Base-by-base conservation (phyloP, 2,329 filamentous ascomycete species). In the Stachybotrys chlorohalonatus region DNA sequence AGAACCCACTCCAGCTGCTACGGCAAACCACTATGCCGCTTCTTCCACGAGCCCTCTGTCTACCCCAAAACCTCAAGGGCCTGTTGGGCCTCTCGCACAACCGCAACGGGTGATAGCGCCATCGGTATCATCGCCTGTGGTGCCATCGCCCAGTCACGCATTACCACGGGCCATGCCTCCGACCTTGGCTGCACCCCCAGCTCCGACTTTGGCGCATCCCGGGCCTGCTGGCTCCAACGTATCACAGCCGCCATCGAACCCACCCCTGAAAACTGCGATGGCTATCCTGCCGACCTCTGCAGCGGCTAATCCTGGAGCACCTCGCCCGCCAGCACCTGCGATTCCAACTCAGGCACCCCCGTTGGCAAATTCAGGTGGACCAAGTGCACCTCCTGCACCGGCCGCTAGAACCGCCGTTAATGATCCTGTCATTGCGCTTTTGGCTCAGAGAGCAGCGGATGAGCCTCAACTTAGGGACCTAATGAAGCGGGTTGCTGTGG, bases 401-500 rank as follows among this genome's bases (percentile, higher is more conserved):
- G 53, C 56, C n/a, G 55, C 57, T 11, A 68, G 64, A 39, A 58
- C 64, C 32, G 60, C 63, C 7, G 55, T 70, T n/a, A 72, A 75
- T 30, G 89, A 93, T 64, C 89, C 89, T 0, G 90, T 94, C 48
- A 93, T 94, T 54, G 85, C 90, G 52, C 84, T 88, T 59, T 73
- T 94, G 31, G 89, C 89, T 0, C 86, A 89, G 62, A 83, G 83
- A 59, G 89, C 89, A 7, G 87, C 86, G 0, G 83, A 82, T 31
- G 87, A 94, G 64, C 79, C 84, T 0, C 79, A 86, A 54, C 74
- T 94, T 9, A 85, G 90, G 55, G 84, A 87, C 42, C 75, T 94
- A 0, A 94, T 94, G 89, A 90, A 90, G 67, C 83, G 89, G 53
- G 89, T 94, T 1, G 89, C 89, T 0, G 84, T 85, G 31, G 89